phyloP scores from a whole-genome alignment of 768 basidiomycete genomes.

The Mycena latifolia region DNA sequence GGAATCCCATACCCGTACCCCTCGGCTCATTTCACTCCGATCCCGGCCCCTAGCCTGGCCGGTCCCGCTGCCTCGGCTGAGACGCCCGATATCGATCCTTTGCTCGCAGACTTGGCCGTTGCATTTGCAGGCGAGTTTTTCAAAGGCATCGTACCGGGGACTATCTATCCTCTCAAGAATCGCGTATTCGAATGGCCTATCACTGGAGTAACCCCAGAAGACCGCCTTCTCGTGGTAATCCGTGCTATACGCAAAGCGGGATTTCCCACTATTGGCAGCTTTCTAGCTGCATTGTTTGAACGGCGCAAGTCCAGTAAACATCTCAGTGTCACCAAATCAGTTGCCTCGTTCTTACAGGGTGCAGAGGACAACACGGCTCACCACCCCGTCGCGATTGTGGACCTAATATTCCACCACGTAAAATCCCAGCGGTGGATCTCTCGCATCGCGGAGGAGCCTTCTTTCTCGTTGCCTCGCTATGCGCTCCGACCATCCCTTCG shows the following conservation, averaged over 20 bases:
- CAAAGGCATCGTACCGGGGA: background rate
- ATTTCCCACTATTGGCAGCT: background rate
- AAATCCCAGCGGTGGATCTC: background rate
- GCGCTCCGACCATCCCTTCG: conserved; percentile 11
- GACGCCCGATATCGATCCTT: too few relatives aligned
- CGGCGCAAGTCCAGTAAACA: background rate
- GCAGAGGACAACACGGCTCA: background rate
- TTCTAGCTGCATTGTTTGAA: background rate
- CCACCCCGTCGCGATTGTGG: conserved; percentile 9
- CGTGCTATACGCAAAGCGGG: conserved; percentile 4
- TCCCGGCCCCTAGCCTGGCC: too few relatives aligned
- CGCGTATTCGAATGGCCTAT: background rate
- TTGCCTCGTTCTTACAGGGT: background rate
- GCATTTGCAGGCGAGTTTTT: background rate
- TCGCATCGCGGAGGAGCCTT: background rate
- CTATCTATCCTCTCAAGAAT: background rate
- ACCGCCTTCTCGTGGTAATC: conserved; percentile 6
- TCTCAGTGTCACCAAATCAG: background rate
- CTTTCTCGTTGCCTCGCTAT: background rate
- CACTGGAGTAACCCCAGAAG: background rate
- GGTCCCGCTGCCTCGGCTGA: too few relatives aligned
- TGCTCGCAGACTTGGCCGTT: background rate
- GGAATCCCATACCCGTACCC: too few relatives aligned
- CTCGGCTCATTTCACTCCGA: too few relatives aligned
- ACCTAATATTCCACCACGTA: conserved; percentile 1